These are phyloP conservation scores for Trichoderma gamsii DNA, from an alignment of 495 filamentous ascomycete species.

Conservation along the genomic window DNA sequence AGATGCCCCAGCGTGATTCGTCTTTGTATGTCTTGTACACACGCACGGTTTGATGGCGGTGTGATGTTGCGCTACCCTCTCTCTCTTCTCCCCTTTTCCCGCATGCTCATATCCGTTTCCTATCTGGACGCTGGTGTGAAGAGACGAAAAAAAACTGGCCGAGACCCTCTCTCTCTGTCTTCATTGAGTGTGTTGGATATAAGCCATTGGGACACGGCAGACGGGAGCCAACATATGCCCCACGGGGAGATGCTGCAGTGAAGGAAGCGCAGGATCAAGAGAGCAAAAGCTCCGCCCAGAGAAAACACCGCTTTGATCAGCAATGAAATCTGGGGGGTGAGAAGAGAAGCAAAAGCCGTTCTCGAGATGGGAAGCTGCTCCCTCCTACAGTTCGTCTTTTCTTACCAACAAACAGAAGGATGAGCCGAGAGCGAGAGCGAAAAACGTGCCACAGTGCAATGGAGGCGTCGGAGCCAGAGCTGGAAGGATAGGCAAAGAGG, in stretches of 20 bases:
- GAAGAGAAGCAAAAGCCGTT: no score
- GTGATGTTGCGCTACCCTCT: constrained; percentile 3
- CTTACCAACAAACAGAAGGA: constrained; percentile 9
- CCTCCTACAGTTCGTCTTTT: neutral
- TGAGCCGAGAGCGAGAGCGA: neutral
- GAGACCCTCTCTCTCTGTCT: neutral
- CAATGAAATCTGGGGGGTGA: no score
- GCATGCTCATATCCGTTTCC: neutral
- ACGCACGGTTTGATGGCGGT: no score
- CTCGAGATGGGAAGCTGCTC: neutral
- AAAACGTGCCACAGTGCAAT: neutral
- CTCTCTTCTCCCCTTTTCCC: neutral
- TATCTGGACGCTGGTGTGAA: neutral
- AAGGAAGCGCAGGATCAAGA: no score
- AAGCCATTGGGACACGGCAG: neutral
- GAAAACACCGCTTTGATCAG: no score
- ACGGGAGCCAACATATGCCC: neutral
- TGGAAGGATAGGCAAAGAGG: no score
- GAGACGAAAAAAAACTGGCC: neutral
- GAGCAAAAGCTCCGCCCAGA: no score
- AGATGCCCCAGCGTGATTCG: neutral
- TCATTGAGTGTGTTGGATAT: neutral
- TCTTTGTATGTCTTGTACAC: neutral
- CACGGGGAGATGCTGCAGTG: constrained; percentile 7
- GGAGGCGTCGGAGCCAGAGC: neutral